Percentiles rank a stretch among this genome's conserved stretches.
phyloP scores from a whole-genome alignment of 768 basidiomycete genomes.

The Scleroderma bovista region DNA sequence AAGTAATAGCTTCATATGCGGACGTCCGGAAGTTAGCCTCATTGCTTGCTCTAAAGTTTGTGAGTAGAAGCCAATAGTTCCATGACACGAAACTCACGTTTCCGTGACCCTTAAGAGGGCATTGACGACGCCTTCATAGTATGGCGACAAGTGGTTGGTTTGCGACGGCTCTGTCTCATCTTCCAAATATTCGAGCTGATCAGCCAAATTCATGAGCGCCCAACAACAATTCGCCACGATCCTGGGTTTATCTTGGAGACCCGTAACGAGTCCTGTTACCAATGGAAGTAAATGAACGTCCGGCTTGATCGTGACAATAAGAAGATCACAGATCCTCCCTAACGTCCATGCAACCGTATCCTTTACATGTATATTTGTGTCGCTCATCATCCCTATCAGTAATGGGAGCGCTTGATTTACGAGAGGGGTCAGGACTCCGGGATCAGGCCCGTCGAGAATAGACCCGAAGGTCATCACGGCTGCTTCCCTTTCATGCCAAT shows the following conservation, averaged over 20 bases:
- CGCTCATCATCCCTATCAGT: slow-evolving; percentile 93
- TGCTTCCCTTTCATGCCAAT: slow-evolving; percentile 96
- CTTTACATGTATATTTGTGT: slow-evolving; percentile 79
- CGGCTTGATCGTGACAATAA: slow-evolving; percentile 81
- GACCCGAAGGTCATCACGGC: slow-evolving; percentile 98
- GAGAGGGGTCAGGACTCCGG: slow-evolving; percentile 78
- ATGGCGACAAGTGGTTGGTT: slow-evolving; percentile 73
- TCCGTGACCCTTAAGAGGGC: slow-evolving; percentile 85
- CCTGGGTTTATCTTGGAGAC: slow-evolving; percentile 73
- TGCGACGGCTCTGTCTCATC: slow-evolving; percentile 48
- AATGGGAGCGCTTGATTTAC: slow-evolving; percentile 92
- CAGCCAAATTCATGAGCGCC: slow-evolving; percentile 92
- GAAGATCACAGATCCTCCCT: slow-evolving; percentile 87
- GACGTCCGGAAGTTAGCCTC: slow-evolving; percentile 92
- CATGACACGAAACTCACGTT: slow-evolving; percentile 45
- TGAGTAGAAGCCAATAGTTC: slow-evolving; percentile 6
- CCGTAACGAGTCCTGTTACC: slow-evolving; percentile 75
- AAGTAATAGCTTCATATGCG: slow-evolving; percentile 92
- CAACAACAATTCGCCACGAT: slow-evolving; percentile 94
- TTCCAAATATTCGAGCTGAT: slow-evolving; percentile 76
- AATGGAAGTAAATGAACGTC: slow-evolving; percentile 84
- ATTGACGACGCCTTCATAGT: slow-evolving; percentile 81
- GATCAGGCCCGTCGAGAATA: slow-evolving; percentile 95
- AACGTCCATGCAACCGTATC: slow-evolving; percentile 98
- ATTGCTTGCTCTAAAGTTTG: slow-evolving; percentile 56